phyloP scores from a whole-genome alignment of 805 yeast species.

The Jamesozyma lodderae region DNA sequence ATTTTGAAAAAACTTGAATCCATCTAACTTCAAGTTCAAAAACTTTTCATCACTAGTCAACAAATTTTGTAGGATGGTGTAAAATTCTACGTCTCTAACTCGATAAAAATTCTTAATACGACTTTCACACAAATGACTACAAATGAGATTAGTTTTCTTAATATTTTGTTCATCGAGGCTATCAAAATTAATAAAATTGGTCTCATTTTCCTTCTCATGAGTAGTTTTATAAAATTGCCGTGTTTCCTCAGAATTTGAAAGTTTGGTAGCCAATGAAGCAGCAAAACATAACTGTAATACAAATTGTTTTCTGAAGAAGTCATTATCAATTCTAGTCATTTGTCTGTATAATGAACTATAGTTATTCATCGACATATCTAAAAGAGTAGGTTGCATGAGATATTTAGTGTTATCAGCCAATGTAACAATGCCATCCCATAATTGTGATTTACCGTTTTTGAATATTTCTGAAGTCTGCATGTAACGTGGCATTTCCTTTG shows the following conservation, averaged over 20 bases:
- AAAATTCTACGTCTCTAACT: slow-evolving; percentile 18
- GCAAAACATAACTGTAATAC: slow-evolving; percentile 20
- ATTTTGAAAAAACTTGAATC: slow-evolving; percentile 18
- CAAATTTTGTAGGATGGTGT: slow-evolving; percentile 8
- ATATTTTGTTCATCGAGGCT: slow-evolving; percentile 10
- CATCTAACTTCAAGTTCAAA: slow-evolving; percentile 17
- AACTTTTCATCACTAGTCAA: slow-evolving; percentile 11
- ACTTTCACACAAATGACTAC: slow-evolving; percentile 11
- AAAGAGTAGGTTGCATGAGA: slow-evolving; percentile 13
- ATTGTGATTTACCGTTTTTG: slow-evolving; percentile 7
- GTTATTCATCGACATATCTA: slow-evolving; percentile 18
- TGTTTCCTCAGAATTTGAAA: slow-evolving; percentile 13
- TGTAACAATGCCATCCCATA: slow-evolving; percentile 10
- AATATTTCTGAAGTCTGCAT: slow-evolving; percentile 9
- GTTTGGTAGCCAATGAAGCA: slow-evolving; percentile 9
- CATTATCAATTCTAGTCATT: slow-evolving; percentile 15
- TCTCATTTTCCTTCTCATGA: slow-evolving; percentile 15
- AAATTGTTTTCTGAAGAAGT: slow-evolving; percentile 25
- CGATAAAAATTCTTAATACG: slow-evolving; percentile 19
- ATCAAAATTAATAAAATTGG: slow-evolving; percentile 7
- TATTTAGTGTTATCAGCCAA: slow-evolving; percentile 1
- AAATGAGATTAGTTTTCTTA: slow-evolving; percentile 10
- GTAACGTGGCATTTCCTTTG: slow-evolving; percentile 11
- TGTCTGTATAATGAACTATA: slow-evolving; percentile 17
- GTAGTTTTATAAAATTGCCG: slow-evolving; percentile 15